Evolutionary conservation across 192 early-diverging fungal species (phyloP), one percentile per base, ranked within the genome.

Genomic region (Linnemannia elongata): DNA sequence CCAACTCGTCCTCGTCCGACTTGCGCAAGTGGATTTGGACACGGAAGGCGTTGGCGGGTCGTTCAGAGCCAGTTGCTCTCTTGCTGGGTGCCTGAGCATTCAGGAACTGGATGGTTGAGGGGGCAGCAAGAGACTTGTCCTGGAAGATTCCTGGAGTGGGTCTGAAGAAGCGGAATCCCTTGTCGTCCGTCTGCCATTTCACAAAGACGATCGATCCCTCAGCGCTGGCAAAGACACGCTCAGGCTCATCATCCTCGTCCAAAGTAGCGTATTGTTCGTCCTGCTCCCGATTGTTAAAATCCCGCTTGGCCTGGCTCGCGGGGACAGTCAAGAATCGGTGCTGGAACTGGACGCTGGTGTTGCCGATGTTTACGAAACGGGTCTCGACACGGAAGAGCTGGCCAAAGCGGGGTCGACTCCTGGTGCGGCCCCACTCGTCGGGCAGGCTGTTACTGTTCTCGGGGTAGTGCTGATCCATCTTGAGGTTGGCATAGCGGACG

Each of bases 321-420:
- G 85, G 85, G 17, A 87, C 85, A 27, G 85, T 87, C 72, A 81
- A 71, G 72, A 81, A 81, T 33, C 85, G 85, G 42, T 87, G 85
- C n/a, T 81, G 72, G n/a, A 87, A 78, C 39, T 69, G 81, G 47
- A 78, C 36, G 35, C 75, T 77, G 20, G 76, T 81, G 30, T 78
- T 87, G 41, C 85, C 85, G n/a, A 87, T 74, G 42, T 10, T 3
- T 12, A 57, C 75, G 36, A 87, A 75, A 18, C 85, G 70, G 39
- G 85, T 81, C 30, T 87, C 85, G 27, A 81, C 80, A 10, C 85
- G 75, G 76, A 74, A 78, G 60, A 87, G 76, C 68, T 81, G 79
- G 15, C 79, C 78, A 18, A 52, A 45, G 33, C 8, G 35, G 22
- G 85, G 85, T 7, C 76, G 79, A 6, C 75, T 72, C 49, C 76